A percentile compares a stretch with the other conserved stretches of the same genome.
Evolutionary conservation across 169 alveolate genomes (phyloP).

Genomic region (Eimeria zaria): DNA sequence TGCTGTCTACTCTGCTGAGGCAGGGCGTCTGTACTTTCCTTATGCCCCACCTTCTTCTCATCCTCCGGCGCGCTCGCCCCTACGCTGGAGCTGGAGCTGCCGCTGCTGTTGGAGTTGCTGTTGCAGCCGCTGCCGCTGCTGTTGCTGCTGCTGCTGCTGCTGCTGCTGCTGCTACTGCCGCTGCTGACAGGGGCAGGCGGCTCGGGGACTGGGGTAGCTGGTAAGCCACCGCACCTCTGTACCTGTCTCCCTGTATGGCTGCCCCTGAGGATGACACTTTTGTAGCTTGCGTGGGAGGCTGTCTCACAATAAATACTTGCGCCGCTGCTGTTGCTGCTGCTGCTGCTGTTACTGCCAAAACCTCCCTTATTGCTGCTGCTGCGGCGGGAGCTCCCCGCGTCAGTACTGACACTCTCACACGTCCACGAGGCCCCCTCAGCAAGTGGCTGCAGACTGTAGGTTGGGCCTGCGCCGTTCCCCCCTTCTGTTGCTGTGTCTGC

Average conservation of each 20-base stretch:
- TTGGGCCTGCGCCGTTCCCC: not conserved
- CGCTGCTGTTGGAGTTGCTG: constrained; percentile 4
- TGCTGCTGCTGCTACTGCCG: too few species aligned
- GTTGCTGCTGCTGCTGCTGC: constrained; percentile 15
- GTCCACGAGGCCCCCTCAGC: constrained; percentile 1
- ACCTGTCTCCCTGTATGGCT: constrained; percentile 33
- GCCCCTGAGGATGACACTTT: constrained; percentile 57
- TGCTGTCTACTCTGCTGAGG: constrained; percentile 36
- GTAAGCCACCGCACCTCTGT: constrained; percentile 12
- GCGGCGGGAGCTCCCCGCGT: constrained; percentile 63
- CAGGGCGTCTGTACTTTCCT: not conserved
- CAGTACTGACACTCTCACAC: constrained; percentile 48
- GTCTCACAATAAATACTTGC: not conserved
- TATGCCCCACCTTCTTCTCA: not conserved
- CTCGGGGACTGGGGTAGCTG: not conserved
- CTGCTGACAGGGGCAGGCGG: too few species aligned
- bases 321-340: constrained; percentile 5
- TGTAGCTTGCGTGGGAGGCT: constrained; percentile 43
- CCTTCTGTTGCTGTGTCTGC: not conserved
- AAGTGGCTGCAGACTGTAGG: not conserved
- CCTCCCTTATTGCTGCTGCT: constrained; percentile 63
- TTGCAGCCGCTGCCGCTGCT: too few species aligned
- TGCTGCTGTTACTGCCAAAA: constrained; percentile 4
- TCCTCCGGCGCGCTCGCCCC: not conserved
- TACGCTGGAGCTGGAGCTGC: constrained; percentile 17